Evolutionary conservation across 225 moss, liverwort and hornwort genomes (phyloP).

Genomic region (Marchantia polymorpha): DNA sequence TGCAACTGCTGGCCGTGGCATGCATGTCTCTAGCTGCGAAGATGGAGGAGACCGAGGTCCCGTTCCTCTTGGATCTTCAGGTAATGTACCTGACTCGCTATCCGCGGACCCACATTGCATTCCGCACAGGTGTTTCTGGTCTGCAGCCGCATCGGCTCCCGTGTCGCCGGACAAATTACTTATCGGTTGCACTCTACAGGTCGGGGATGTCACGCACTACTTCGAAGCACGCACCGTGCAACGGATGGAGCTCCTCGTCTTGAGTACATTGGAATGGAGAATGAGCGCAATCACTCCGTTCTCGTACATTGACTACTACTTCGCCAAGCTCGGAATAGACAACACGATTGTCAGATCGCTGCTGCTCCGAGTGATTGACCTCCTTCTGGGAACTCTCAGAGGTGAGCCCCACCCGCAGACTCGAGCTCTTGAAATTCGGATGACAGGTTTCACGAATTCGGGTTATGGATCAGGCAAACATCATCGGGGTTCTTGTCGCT

Average conservation of each 20-base stretch:
- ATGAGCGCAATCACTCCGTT: constrained; percentile 90
- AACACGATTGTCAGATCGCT: constrained; percentile 57
- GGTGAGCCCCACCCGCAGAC: constrained; percentile 37
- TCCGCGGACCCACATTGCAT: not conserved
- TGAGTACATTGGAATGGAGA: constrained; percentile 88
- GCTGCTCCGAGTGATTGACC: constrained; percentile 75
- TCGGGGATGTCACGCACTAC: constrained; percentile 68
- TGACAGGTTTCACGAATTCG: not conserved
- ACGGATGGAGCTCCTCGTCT: constrained; percentile 86
- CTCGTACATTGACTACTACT: constrained; percentile 82
- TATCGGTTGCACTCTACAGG: constrained; percentile 37
- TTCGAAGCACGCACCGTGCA: constrained; percentile 90
- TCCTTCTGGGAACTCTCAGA: constrained; percentile 55
- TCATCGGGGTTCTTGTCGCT: not conserved
- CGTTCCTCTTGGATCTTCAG: constrained; percentile 83
- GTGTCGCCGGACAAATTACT: not conserved
- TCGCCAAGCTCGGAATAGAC: constrained; percentile 80
- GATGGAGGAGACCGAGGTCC: constrained; percentile 91
- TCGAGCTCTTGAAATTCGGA: not conserved
- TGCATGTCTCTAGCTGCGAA: constrained; percentile 90
- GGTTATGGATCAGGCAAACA: not conserved
- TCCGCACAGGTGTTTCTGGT: not conserved
- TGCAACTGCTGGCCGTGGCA: constrained; percentile 75
- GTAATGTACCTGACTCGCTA: constrained; percentile 46
- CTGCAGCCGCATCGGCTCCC: not conserved